A percentile compares a stretch with the other conserved stretches of the same genome.
phyloP scores from a whole-genome alignment of 495 filamentous ascomycete genomes.

The Hypoxylon lenormandii region DNA sequence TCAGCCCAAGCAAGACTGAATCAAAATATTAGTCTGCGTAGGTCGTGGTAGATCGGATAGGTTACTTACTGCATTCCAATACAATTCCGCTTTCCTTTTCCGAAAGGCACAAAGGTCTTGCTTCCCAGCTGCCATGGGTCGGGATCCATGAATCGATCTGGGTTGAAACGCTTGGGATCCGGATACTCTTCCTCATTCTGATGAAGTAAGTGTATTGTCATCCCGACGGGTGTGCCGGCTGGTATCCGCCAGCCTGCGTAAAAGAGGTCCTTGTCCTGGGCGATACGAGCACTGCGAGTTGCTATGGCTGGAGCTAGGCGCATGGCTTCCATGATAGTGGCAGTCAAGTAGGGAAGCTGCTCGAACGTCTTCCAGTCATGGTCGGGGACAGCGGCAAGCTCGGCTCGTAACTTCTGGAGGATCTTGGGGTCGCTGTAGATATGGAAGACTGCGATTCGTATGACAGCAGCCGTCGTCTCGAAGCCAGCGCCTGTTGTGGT shows the following conservation, averaged over 20 bases:
- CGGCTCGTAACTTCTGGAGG: constrained; percentile 41
- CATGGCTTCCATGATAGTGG: constrained; percentile 53
- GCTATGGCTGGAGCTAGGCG: constrained; percentile 51
- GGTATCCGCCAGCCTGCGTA: constrained; percentile 63
- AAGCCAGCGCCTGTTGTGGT: constrained; percentile 48
- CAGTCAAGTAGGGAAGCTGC: constrained; percentile 54
- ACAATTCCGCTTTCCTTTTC: constrained; percentile 33
- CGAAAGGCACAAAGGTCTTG: constrained; percentile 39
- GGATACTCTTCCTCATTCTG: constrained; percentile 47
- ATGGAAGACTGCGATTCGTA: constrained; percentile 46
- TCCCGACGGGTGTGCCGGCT: constrained; percentile 53
- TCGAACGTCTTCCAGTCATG: constrained; percentile 39
- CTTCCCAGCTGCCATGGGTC: constrained; percentile 11
- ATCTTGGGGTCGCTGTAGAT: constrained; percentile 43
- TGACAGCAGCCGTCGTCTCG: constrained; percentile 48
- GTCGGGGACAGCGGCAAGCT: constrained; percentile 32
- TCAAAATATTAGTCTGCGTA: constrained; percentile 30
- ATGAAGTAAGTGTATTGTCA: constrained; percentile 52
- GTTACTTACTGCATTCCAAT: constrained; percentile 39
- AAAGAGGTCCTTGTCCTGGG: constrained; percentile 51
- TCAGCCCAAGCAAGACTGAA: constrained; percentile 33
- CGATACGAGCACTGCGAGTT: constrained; percentile 55
- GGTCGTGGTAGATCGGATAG: constrained; percentile 1
- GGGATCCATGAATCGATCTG: constrained; percentile 56
- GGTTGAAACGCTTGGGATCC: constrained; percentile 52